Percentiles rank a stretch among this genome's conserved stretches.
Evolutionary conservation across 352 stramenopile species (phyloP).

Genomic region (Phytophthora meadii): DNA sequence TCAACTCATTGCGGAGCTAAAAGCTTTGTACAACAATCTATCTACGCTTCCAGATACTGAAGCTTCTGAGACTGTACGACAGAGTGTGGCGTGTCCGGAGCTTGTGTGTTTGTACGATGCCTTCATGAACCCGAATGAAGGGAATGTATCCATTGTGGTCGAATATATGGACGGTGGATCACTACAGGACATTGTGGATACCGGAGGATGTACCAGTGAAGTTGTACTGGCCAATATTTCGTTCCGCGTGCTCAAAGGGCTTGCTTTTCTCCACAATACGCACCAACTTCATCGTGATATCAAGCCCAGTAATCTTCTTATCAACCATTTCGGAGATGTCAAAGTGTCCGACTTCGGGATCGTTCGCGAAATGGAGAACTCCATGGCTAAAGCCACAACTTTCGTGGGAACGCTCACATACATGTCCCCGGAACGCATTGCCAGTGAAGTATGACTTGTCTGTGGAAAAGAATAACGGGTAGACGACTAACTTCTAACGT

Average conservation of each 20-base stretch:
- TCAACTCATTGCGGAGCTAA: conserved; percentile 88
- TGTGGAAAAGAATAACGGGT: too few species aligned
- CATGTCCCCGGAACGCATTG: conserved; percentile 95
- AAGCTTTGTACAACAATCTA: conserved; percentile 88
- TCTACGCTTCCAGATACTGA: conserved; percentile 73
- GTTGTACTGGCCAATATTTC: conserved; percentile 91
- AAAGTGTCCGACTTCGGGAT: conserved; percentile 92
- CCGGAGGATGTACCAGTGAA: conserved; percentile 87
- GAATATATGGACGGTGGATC: conserved; percentile 97
- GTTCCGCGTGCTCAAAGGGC: conserved; percentile 84
- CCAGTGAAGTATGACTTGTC: conserved; percentile 60
- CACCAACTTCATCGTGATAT: conserved; percentile 95
- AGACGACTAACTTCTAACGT: neutral
- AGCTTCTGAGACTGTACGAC: conserved; percentile 26
- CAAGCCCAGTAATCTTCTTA: conserved; percentile 94
- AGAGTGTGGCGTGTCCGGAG: conserved; percentile 73
- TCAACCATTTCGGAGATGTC: conserved; percentile 92
- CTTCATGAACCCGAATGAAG: conserved; percentile 93
- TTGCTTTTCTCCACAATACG: conserved; percentile 91
- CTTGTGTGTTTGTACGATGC: conserved; percentile 94
- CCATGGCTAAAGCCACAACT: conserved; percentile 85
- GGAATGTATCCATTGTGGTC: conserved; percentile 94
- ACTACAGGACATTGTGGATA: conserved; percentile 93
- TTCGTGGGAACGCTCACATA: conserved; percentile 94
- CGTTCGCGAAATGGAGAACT: conserved; percentile 87